A percentile compares a stretch with the other conserved stretches of the same genome.
phyloP scores from a whole-genome alignment of 2,329 filamentous ascomycete genomes.

The Cladophialophora exuberans region DNA sequence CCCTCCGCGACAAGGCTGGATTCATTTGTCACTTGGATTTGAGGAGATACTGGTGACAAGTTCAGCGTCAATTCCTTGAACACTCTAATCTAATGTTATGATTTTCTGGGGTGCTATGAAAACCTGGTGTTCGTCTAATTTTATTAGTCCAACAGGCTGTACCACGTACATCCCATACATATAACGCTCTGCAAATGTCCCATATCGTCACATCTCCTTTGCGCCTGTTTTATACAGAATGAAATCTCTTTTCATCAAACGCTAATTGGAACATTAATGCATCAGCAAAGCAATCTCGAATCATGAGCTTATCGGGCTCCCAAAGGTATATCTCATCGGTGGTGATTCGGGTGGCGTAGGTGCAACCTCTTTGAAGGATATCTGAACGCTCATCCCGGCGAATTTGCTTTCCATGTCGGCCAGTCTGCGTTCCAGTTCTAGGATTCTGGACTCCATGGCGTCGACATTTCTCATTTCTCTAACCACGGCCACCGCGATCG shows the following conservation, averaged over 20 bases:
- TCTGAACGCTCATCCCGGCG: constrained; percentile 12
- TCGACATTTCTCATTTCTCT: background rate
- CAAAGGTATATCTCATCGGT: constrained; percentile 1
- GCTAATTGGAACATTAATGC: background rate
- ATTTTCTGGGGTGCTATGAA: no score
- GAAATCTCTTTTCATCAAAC: background rate
- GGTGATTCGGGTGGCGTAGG: constrained; percentile 21
- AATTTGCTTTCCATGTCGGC: constrained; percentile 24
- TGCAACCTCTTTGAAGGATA: constrained; percentile 16
- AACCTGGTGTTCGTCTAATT: no score
- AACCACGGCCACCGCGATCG: background rate
- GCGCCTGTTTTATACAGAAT: background rate
- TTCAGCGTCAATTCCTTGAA: no score
- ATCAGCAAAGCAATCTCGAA: no score
- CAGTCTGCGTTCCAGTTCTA: constrained; percentile 19
- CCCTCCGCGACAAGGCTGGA: background rate
- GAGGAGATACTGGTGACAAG: no score
- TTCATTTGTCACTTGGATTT: no score
- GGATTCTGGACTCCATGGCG: constrained; percentile 16
- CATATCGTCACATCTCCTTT: background rate
- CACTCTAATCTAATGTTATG: no score
- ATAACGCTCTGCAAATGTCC: no score
- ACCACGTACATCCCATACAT: background rate
- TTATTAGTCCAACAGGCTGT: background rate
- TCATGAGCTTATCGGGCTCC: no score